A percentile compares a stretch with the other conserved stretches of the same genome.
phyloP scores from a whole-genome alignment of 768 basidiomycete genomes.

The Russula sp. region DNA sequence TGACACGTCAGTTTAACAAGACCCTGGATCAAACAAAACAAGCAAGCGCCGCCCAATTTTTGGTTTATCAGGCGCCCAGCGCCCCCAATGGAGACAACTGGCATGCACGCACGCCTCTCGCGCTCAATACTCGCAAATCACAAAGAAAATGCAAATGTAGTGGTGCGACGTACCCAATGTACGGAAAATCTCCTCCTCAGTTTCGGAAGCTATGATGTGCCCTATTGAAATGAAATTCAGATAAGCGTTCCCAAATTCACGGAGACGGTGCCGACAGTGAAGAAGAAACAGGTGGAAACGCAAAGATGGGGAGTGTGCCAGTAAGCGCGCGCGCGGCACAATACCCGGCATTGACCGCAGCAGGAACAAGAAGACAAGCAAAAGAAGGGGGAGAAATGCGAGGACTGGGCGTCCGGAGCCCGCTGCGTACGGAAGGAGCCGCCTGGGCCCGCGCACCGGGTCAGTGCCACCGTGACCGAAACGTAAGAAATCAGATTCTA shows the following conservation, averaged over 20 bases:
- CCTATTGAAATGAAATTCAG: conserved; percentile 42
- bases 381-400: conserved; percentile 10
- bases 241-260: background rate
- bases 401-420: conserved; percentile 21
- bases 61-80: conserved; percentile 16
- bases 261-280: background rate
- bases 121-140: background rate
- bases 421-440: conserved; percentile 20
- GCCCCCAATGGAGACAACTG: background rate
- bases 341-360: conserved; percentile 26
- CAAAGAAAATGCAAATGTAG: background rate
- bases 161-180: conserved; percentile 49
- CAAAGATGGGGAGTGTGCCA: background rate
- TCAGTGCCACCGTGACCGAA: conserved; percentile 4
- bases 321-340: conserved; percentile 16
- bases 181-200: conserved; percentile 82
- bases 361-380: conserved; percentile 20
- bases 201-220: conserved; percentile 70
- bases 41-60: conserved; percentile 11
- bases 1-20: conserved; percentile 11
- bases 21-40: conserved; percentile 8
- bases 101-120: background rate
- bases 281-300: background rate
- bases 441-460: conserved; percentile 8
- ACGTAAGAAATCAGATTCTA: conserved; percentile 19